These are phyloP conservation scores for Plantago major DNA, from an alignment of 257 asterid species.

Conservation along the genomic window DNA sequence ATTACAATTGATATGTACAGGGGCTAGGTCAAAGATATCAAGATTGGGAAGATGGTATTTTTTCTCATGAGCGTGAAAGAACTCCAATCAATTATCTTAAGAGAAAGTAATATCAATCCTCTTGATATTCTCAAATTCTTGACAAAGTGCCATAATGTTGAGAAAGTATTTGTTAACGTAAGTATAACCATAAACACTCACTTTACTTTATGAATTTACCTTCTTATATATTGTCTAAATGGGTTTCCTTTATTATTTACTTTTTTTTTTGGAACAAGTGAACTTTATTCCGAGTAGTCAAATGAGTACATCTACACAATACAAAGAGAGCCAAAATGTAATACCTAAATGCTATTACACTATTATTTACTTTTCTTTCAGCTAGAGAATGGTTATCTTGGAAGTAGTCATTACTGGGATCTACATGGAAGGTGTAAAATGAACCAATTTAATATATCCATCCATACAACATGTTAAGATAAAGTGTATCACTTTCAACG, in stretches of 20 bases:
- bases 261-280: no score
- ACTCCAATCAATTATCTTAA: constrained; percentile 21
- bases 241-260: no score
- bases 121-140: not conserved
- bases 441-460: not conserved
- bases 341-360: no score
- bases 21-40: constrained; percentile 20
- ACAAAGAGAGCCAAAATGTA: no score
- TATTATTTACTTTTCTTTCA: constrained; percentile 15
- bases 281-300: no score
- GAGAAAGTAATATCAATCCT: constrained; percentile 20
- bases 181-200: not conserved
- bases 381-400: constrained; percentile 28
- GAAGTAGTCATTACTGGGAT: not conserved
- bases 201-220: not conserved
- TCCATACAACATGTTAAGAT: not conserved
- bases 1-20: constrained; percentile 5
- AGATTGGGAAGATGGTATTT: constrained; percentile 7
- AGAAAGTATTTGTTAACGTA: not conserved
- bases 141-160: not conserved
- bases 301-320: no score
- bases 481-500: not conserved
- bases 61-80: constrained; percentile 16
- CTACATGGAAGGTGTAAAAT: not conserved
- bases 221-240: not conserved